These are phyloP conservation scores for Paramecium biaurelia DNA, from an alignment of 73 alveolate species.

Conservation along the genomic window DNA sequence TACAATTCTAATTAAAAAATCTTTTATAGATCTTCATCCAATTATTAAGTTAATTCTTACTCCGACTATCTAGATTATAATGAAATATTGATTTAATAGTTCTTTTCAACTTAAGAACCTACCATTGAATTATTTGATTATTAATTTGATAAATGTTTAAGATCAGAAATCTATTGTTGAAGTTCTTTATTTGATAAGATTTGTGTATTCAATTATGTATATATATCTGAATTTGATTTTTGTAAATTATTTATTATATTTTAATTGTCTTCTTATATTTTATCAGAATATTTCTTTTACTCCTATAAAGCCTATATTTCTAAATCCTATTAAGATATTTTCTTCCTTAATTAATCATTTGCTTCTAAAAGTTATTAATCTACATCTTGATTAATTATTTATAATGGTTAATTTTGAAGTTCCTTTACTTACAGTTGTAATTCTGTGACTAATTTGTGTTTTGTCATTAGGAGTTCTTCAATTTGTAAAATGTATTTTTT, in stretches of 20 bases:
- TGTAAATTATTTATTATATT: not conserved
- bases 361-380: not conserved
- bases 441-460: conserved; percentile 1
- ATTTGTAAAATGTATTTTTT: not conserved
- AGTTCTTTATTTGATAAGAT: not conserved
- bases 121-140: not conserved
- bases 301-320: not conserved
- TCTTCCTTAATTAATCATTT: not conserved
- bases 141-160: not conserved
- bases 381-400: not conserved
- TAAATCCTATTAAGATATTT: not conserved
- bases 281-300: not conserved
- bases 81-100: not conserved
- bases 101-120: not conserved
- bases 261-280: not conserved
- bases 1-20: not conserved
- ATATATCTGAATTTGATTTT: not conserved
- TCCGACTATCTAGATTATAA: not conserved
- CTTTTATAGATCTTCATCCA: not conserved
- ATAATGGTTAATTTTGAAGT: not conserved
- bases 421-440: not conserved
- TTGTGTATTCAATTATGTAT: not conserved
- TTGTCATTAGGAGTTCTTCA: not conserved
- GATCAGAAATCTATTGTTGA: not conserved
- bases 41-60: not conserved